A percentile compares a stretch with the other conserved stretches of the same genome.
These are phyloP conservation scores for Sporothrix euskadiensis DNA, from an alignment of 2,329 filamentous ascomycete genomes.

Conservation along the genomic window DNA sequence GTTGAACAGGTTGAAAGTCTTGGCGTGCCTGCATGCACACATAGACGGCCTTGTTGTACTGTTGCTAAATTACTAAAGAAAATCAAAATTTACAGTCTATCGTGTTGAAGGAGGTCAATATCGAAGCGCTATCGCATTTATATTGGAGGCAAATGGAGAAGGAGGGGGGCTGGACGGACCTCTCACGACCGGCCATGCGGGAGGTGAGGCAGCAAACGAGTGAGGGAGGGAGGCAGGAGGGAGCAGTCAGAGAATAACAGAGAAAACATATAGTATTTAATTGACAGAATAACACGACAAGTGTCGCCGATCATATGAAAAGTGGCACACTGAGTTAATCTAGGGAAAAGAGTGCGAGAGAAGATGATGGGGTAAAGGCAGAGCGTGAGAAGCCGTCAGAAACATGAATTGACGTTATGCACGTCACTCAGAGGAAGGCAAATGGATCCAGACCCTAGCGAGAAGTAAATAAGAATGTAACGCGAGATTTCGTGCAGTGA, in stretches of 20 bases:
- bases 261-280: neutral
- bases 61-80: constrained; percentile 11
- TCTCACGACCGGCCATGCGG: neutral
- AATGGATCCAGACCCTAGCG: neutral
- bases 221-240: neutral
- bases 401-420: neutral
- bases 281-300: constrained; percentile 11
- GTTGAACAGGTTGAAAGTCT: neutral
- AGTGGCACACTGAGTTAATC: constrained; percentile 11
- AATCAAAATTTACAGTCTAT: neutral
- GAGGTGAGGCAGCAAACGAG: neutral
- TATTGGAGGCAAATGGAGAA: constrained; percentile 9
- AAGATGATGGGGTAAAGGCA: neutral
- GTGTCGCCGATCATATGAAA: constrained; percentile 14
- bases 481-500: neutral
- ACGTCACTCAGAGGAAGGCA: neutral
- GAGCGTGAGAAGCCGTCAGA: neutral
- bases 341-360: neutral
- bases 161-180: neutral
- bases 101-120: constrained; percentile 9
- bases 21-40: neutral
- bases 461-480: neutral
- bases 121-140: constrained; percentile 17
- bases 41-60: neutral
- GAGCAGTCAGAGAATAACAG: neutral